These are phyloP conservation scores for Austroboletus olivaceoglutinosus DNA, from an alignment of 1,284 basidiomycete genomes.

Conservation along the genomic window DNA sequence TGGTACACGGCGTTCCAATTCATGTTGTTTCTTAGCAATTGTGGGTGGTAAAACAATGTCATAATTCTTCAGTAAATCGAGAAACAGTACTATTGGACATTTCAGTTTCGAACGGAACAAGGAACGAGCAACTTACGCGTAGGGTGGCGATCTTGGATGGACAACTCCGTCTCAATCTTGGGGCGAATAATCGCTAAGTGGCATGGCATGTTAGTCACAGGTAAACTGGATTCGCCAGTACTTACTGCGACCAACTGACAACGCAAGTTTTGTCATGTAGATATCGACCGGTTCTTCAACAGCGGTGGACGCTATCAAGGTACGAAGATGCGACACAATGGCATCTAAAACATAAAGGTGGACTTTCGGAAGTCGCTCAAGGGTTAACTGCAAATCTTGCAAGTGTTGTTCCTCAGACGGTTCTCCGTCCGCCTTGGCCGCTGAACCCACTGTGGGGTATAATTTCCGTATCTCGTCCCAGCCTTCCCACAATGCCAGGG, in stretches of 20 bases:
- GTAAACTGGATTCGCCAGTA: slow-evolving; percentile 8
- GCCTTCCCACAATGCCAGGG: slow-evolving; percentile 78
- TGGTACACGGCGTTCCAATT: slow-evolving; percentile 79
- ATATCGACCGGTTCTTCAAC: slow-evolving; percentile 71
- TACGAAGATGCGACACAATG: slow-evolving; percentile 76
- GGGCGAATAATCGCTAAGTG: slow-evolving; percentile 76
- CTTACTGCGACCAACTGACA: slow-evolving; percentile 84
- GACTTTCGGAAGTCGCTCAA: slow-evolving; percentile 74
- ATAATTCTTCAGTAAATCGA: slow-evolving; percentile 83
- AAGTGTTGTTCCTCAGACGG: slow-evolving; percentile 56
- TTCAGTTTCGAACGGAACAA: slow-evolving; percentile 1
- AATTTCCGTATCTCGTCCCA: slow-evolving; percentile 87
- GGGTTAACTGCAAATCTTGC: slow-evolving; percentile 63
- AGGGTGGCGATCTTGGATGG: slow-evolving; percentile 84
- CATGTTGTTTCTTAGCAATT: slow-evolving; percentile 79
- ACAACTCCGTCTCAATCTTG: slow-evolving; percentile 75
- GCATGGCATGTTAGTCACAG: slow-evolving; percentile 2
- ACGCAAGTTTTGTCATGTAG: slow-evolving; percentile 81
- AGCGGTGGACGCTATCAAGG: slow-evolving; percentile 68
- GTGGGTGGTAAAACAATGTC: slow-evolving; percentile 75
- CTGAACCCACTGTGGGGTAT: slow-evolving; percentile 73
- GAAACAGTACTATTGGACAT: slow-evolving; percentile 59
- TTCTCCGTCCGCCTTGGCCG: slow-evolving; percentile 50
- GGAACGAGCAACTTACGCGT: slow-evolving; percentile 48
- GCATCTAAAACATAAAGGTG: slow-evolving; percentile 84